A percentile compares a stretch with the other conserved stretches of the same genome.
phyloP scores from a whole-genome alignment of 371 early-diverging fungal species.

The Blakeslea trispora region DNA sequence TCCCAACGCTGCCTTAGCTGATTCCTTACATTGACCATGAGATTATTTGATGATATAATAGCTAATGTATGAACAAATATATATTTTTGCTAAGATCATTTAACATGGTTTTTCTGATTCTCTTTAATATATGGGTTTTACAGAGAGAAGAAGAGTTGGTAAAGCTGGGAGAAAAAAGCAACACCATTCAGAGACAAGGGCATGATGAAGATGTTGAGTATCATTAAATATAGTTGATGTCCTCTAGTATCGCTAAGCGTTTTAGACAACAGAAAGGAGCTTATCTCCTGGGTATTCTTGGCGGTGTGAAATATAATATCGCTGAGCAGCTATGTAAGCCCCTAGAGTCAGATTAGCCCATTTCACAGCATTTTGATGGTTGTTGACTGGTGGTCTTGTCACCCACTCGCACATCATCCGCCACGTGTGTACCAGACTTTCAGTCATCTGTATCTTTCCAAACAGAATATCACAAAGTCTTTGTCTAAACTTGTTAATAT shows the following conservation, averaged over 20 bases:
- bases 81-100: too few relatives aligned
- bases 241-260: neutral
- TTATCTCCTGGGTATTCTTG: neutral
- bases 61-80: too few relatives aligned
- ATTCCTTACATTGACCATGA: too few relatives aligned
- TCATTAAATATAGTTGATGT: neutral
- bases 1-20: too few relatives aligned
- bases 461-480: constrained; percentile 32
- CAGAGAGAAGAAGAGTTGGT: too few relatives aligned
- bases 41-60: too few relatives aligned
- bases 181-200: too few relatives aligned
- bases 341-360: constrained; percentile 18
- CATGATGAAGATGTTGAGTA: too few relatives aligned
- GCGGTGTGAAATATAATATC: constrained; percentile 4
- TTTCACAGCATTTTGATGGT: constrained; percentile 9
- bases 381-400: constrained; percentile 4
- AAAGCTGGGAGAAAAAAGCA: too few relatives aligned
- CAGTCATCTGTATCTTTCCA: constrained; percentile 39
- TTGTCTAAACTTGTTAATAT: constrained; percentile 19
- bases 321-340: constrained; percentile 23
- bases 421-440: constrained; percentile 31
- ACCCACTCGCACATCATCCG: constrained; percentile 40
- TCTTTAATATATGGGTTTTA: too few relatives aligned
- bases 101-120: too few relatives aligned
- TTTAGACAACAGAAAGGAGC: neutral